These are phyloP conservation scores for Pythium aphanidermatum DNA, from an alignment of 352 stramenopile species.

Conservation along the genomic window DNA sequence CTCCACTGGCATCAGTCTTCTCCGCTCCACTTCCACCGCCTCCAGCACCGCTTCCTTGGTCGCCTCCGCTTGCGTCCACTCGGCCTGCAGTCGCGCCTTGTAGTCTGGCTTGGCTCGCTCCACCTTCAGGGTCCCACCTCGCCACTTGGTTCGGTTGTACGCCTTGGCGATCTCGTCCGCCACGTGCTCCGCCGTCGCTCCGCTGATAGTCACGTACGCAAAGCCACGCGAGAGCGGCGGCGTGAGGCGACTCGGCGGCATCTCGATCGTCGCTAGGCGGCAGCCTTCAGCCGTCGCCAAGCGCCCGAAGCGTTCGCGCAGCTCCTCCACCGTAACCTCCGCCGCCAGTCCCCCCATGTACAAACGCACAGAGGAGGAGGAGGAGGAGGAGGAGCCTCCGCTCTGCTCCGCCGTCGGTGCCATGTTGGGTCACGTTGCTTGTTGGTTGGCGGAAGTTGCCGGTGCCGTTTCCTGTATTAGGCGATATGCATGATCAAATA, in stretches of 20 bases:
- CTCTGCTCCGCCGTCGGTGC: neutral
- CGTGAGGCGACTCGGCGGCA: conserved; percentile 23
- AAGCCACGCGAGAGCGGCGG: conserved; percentile 30
- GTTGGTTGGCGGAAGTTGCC: conserved; percentile 17
- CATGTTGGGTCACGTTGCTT: neutral
- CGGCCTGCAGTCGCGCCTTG: conserved; percentile 28
- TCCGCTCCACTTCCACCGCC: conserved; percentile 1
- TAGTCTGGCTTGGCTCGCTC: conserved; percentile 52
- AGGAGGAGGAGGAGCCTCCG: neutral
- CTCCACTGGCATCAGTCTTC: neutral
- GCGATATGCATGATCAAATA: conserved; percentile 1
- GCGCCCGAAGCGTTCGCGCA: conserved; percentile 57
- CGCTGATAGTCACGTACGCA: conserved; percentile 50
- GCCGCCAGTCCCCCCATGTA: conserved; percentile 56
- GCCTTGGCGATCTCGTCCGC: conserved; percentile 47
- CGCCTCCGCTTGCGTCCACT: conserved; percentile 25
- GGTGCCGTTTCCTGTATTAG: conserved; percentile 9
- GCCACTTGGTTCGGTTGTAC: conserved; percentile 74
- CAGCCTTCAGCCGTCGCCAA: conserved; percentile 27
- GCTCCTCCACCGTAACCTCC: conserved; percentile 39
- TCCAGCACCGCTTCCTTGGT: conserved; percentile 7
- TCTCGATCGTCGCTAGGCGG: conserved; percentile 31
- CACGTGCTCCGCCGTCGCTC: conserved; percentile 21
- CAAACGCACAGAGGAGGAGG: conserved; percentile 28
- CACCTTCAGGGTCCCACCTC: conserved; percentile 47